Evolutionary conservation across 1,139 yeast species (phyloP), one percentile per base, ranked within the genome.

Genomic region (Yamadazyma atlantica): DNA sequence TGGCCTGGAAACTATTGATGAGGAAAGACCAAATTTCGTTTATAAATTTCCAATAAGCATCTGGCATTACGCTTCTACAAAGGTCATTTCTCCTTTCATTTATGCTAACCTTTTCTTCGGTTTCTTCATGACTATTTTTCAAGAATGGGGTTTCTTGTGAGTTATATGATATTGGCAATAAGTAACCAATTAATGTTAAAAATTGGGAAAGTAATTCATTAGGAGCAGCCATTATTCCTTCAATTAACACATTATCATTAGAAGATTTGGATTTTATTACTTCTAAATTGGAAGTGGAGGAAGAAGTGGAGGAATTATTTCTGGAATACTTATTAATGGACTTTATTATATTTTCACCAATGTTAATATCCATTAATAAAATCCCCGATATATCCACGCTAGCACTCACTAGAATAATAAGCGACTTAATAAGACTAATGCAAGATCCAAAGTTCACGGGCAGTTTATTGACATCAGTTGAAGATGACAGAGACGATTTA

Each of bases 181-280:
- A 49, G 33, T 77, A 70, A 0, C 80, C 75, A 22, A 85, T 64
- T 34, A 87, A 63, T 29, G 75, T 69, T 16, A 88, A 58, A 18
- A 84, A 68, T 17, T 79, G 71, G 1, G 76, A 51, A 23, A 85
- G 59, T 26, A 86, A 57, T 17, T 82, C 86, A 47, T 82, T 82
- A 1, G 94, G 90, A 4, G 82, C 78, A 37, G 83, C 80, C 79
- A 88, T 84, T 30, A 89, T 62, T 0, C 87, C 78, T 51, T 86
- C 95, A 30, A 83, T 72, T 2, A 83, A 66, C 0, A 76, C 54
- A 2, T 55, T 52, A 17, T 58, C 64, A 30, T 53, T 54, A 19
- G 42, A 30, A 13, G 43, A 33, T 6, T 34, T 38, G 3, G 51
- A 48, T 2, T 44, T 46, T 9, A 44, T 30, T n/a, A 35, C 33